phyloP scores from a whole-genome alignment of 306 rosid species.

The Cotoneaster glaucophyllus region DNA sequence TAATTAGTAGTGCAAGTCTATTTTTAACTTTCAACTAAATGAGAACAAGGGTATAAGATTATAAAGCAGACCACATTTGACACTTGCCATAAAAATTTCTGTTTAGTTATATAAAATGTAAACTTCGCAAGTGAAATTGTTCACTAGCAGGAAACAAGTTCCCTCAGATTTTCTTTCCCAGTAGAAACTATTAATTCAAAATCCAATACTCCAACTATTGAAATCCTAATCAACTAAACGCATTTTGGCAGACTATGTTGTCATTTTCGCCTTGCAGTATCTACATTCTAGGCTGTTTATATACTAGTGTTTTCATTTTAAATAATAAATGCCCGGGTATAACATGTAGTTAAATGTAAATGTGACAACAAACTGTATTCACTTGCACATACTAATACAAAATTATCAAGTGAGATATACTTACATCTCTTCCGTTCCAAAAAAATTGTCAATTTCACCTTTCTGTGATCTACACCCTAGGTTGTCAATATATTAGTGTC shows the following conservation, averaged over 20 bases:
- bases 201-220: background rate
- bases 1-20: background rate
- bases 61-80: background rate
- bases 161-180: background rate
- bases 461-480: background rate
- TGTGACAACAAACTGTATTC: background rate
- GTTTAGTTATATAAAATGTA: background rate
- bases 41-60: background rate
- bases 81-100: background rate
- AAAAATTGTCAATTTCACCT: conserved; percentile 51
- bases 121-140: background rate
- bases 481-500: background rate
- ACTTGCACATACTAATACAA: background rate
- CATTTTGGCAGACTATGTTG: conserved; percentile 26
- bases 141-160: background rate
- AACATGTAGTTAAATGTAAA: background rate
- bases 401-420: conserved; percentile 24
- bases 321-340: background rate
- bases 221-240: background rate
- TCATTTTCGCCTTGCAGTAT: conserved; percentile 22
- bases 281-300: background rate
- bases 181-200: background rate
- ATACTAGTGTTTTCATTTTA: background rate
- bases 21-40: background rate
- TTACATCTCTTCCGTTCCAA: conserved; percentile 81